These are phyloP conservation scores for Clavariopsis aquatica DNA, from an alignment of 495 filamentous ascomycete genomes.

Conservation along the genomic window DNA sequence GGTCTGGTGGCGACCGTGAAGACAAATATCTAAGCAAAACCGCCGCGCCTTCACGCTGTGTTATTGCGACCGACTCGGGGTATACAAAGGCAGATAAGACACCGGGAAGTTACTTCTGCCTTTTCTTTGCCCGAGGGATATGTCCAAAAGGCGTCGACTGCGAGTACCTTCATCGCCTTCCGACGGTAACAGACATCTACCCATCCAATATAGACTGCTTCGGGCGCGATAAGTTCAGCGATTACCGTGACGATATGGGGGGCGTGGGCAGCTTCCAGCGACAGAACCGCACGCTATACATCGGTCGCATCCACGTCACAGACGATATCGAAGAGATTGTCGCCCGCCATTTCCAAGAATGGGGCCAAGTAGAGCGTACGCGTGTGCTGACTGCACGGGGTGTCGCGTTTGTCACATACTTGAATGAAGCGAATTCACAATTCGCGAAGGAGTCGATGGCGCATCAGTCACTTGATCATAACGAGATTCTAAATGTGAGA, in stretches of 20 bases:
- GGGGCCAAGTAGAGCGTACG: conserved; percentile 85
- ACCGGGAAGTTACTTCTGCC: conserved; percentile 81
- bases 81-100: conserved; percentile 87
- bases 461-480: conserved; percentile 81
- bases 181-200: conserved; percentile 78
- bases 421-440: conserved; percentile 71
- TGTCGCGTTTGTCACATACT: conserved; percentile 89
- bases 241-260: conserved; percentile 96
- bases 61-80: conserved; percentile 76
- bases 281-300: conserved; percentile 88
- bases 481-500: conserved; percentile 89
- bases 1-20: conserved; percentile 90
- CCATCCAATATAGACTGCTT: conserved; percentile 93
- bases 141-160: conserved; percentile 88
- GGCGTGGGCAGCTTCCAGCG: conserved; percentile 88
- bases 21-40: conserved; percentile 81
- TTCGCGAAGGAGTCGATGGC: conserved; percentile 94
- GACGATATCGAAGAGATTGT: conserved; percentile 99
- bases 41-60: conserved; percentile 75
- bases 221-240: conserved; percentile 80
- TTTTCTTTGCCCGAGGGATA: conserved; percentile 83
- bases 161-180: conserved; percentile 89
- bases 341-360: conserved; percentile 88
- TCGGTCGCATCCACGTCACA: conserved; percentile 91
- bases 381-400: conserved; percentile 70